Evolutionary conservation across 2,329 filamentous ascomycete genomes (phyloP), one percentile per base, ranked within the genome.

Genomic region (Lasiodiplodia sp.): DNA sequence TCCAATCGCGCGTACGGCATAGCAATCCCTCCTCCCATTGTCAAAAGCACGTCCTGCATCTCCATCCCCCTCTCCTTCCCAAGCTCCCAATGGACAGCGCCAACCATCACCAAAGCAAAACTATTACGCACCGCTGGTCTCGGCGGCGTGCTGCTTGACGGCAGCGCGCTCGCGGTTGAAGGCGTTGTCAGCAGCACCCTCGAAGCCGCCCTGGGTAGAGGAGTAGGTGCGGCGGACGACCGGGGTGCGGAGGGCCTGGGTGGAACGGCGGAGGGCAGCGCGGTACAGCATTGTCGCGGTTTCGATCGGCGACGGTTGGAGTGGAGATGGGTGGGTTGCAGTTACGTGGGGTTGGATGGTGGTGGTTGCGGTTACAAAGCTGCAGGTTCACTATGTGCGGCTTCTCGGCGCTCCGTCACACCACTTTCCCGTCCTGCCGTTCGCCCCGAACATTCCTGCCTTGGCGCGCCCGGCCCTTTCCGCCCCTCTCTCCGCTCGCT

Each of bases 81-180:
- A 79, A 66, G 79, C 73, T 71, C 40, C 23, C 53, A 37, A 31
- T 34, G 40, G 38, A 21, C 21, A 8, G 21, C n/a, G 21, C 34
- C 25, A 16, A 11, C 47, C 21, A 62, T 47, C 40, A 53, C 51
- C 65, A 18, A 60, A 40, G 64, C 21, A 63, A n/a, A 28, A 4
- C 4, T 57, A 51, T 49, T 47, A 74, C 91, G 81, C 80, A 97
- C 94, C 91, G 82, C 91, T 92, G 74, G 93, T 96, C 78, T 87
- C 87, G 74, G 86, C 89, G 78, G 96, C 96, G 82, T 99, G 96
- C 76, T 93, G 89, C 87, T 96, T 94, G 79, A 97, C 92, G 77
- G 92, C 92, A 80, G 89, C 86, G 80, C 96, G 90, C 88, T 99
- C 96, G 78, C 91, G 90, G 86, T 96, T 91, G 88, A 98, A 99